Percentiles rank a stretch among this genome's conserved stretches.
These are phyloP conservation scores for Mucor plumbeus DNA, from an alignment of 371 early-diverging fungal species.

Conservation along the genomic window DNA sequence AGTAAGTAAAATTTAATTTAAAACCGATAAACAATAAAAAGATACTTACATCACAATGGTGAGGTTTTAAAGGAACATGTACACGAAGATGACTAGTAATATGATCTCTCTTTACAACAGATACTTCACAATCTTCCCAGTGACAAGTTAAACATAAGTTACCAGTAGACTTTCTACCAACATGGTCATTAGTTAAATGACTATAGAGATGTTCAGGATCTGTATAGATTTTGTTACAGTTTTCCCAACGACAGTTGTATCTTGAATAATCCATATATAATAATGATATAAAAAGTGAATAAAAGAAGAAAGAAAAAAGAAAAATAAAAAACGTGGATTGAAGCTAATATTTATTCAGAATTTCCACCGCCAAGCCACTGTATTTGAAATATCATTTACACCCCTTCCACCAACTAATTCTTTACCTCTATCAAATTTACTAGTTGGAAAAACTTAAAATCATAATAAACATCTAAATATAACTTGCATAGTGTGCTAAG, in stretches of 20 bases:
- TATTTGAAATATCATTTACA: background rate
- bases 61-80: conserved; percentile 92
- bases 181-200: conserved; percentile 87
- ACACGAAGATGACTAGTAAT: conserved; percentile 92
- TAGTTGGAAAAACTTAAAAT: no score
- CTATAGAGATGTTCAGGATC: conserved; percentile 84
- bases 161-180: conserved; percentile 90
- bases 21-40: background rate
- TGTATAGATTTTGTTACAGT: conserved; percentile 56
- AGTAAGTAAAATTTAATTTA: background rate
- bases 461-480: no score
- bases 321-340: background rate
- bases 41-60: conserved; percentile 67
- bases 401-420: background rate
- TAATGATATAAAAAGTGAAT: background rate
- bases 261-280: conserved; percentile 16
- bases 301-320: background rate
- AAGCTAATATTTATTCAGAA: background rate
- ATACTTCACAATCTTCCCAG: conserved; percentile 84
- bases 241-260: conserved; percentile 57
- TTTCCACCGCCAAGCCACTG: background rate
- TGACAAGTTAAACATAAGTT: conserved; percentile 88
- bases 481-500: no score
- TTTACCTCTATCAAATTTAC: background rate
- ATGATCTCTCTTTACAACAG: conserved; percentile 89